Base-by-base conservation (phyloP, 306 rosid species). In the Casuarina cunninghamiana region DNA sequence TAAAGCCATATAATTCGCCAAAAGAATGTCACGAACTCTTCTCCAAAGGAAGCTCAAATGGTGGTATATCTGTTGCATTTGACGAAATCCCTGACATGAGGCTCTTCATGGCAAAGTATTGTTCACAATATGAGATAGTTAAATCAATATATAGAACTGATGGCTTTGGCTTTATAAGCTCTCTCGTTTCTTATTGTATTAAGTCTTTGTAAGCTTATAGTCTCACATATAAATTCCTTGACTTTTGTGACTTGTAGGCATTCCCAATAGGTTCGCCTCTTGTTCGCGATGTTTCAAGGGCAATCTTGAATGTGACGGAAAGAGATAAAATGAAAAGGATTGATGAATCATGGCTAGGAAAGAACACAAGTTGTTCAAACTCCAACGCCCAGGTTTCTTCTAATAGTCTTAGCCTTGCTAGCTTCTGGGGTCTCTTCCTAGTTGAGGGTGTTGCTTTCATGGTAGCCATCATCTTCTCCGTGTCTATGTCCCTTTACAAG, bases 371-470 rank as follows among this genome's bases (percentile, higher is more conserved):
- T 50, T 88, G 88, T 21, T 35, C 45, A 63, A 73, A 82, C 32
- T 53, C 91, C 21, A 72, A 44, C 62, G 2, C 71, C 15, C 46
- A 61, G 26, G 41, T 84, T 19, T 80, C 89, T 60, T 82, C 90
- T 1, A 38, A 71, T 1, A 26, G 32, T 26, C 32, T 26, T 26
- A 26, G 32, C 32, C 32, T 26, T 26, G 32, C 32, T 26, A 89
- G 87, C 81, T 91, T 91, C 17, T 71, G 90, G 86, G 93, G 90
- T 4, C 82, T 90, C 5, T 90, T 89, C 75, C 82, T 89, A 17
- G 63, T 88, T n/a, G 87, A 81, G 3, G 83, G 87, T 19, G 48
- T 41, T 43, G 75, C 86, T 73, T 86, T 86, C 0, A 0, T 83
- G 4, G 16, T 53, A 3, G 83, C 90, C 15, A 83, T 89, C 2